phyloP scores from a whole-genome alignment of 169 alveolate species.

The Perkinsus marinus region DNA sequence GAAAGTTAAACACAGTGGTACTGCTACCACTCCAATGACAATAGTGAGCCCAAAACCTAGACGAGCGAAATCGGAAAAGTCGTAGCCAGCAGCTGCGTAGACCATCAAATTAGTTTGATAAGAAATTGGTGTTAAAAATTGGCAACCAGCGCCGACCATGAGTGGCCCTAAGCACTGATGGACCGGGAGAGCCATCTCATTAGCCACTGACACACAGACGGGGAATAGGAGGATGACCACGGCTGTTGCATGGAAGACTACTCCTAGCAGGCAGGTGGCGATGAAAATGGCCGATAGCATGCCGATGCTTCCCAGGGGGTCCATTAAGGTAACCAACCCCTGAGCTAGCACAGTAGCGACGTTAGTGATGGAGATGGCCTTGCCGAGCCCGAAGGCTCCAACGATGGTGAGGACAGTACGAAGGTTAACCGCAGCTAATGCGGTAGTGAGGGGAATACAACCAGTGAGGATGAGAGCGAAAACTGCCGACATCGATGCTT shows the following conservation, averaged over 20 bases:
- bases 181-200: not conserved
- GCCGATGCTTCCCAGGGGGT: not conserved
- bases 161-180: not conserved
- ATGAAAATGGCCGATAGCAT: not conserved
- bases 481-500: not conserved
- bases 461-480: not conserved
- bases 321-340: not conserved
- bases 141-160: not conserved
- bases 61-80: not conserved
- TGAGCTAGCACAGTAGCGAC: not conserved
- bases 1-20: not conserved
- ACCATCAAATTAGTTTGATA: conserved; percentile 9
- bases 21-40: not conserved
- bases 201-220: not conserved
- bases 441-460: not conserved
- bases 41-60: not conserved
- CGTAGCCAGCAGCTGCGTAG: not conserved
- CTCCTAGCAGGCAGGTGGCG: not conserved
- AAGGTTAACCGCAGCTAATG: not conserved
- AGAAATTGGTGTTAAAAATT: not conserved
- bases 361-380: not conserved
- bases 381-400: conserved; percentile 8
- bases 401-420: conserved; percentile 11
- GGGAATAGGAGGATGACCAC: conserved; percentile 7
- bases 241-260: conserved; percentile 9